Percentiles rank a stretch among this genome's conserved stretches.
phyloP scores from a whole-genome alignment of 768 basidiomycete species.

The Calocybe cyanea region DNA sequence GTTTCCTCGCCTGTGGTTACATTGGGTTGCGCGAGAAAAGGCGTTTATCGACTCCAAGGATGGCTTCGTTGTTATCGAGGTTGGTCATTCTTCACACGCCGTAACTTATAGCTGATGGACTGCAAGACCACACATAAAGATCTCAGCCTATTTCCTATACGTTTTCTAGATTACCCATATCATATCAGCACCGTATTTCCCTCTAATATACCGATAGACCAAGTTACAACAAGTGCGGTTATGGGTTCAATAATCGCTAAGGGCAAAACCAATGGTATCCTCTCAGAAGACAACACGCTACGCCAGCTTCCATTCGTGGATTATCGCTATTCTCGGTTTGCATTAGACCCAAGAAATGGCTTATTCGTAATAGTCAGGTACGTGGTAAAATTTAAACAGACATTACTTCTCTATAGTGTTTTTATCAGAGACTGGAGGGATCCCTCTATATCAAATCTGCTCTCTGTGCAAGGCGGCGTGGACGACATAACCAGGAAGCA shows the following conservation, averaged over 20 bases:
- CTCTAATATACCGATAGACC: constrained; percentile 22
- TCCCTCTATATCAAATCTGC: constrained; percentile 60
- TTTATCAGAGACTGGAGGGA: constrained; percentile 85
- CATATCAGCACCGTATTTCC: constrained; percentile 80
- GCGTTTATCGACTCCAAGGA: constrained; percentile 69
- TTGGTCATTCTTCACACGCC: constrained; percentile 31
- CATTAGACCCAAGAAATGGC: constrained; percentile 79
- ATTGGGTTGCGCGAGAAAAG: constrained; percentile 78
- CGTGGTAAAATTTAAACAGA: constrained; percentile 18
- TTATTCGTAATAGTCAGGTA: constrained; percentile 83
- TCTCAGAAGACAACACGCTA: constrained; percentile 34
- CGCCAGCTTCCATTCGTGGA: constrained; percentile 67
- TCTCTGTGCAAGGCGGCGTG: constrained; percentile 64
- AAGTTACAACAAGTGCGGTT: constrained; percentile 20
- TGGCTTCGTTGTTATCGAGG: constrained; percentile 89
- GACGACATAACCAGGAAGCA: constrained; percentile 52
- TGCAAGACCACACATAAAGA: constrained; percentile 81
- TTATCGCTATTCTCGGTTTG: constrained; percentile 91
- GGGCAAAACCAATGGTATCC: constrained; percentile 27
- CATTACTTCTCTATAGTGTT: background rate
- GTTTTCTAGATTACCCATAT: constrained; percentile 69
- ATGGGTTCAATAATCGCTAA: constrained; percentile 14
- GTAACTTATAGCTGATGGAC: constrained; percentile 15
- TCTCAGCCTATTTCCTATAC: constrained; percentile 71
- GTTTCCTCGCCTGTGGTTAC: constrained; percentile 91